Base-by-base conservation (phyloP, 805 yeast species). In the Candida tallmaniae region DNA sequence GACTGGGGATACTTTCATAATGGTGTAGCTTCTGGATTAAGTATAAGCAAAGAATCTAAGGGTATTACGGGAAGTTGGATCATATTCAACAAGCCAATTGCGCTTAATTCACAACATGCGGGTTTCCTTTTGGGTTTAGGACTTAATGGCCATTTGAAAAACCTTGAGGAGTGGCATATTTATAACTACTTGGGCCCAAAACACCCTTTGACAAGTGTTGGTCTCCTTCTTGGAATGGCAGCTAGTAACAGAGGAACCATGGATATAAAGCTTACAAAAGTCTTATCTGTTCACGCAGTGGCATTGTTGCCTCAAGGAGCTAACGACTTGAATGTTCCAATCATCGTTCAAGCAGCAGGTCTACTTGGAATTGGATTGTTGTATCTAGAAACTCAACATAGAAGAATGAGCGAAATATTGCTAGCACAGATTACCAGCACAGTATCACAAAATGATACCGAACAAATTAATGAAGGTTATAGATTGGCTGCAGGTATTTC, bases 71-170 rank as follows among this genome's bases (percentile, higher is more conserved):
- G 97, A 1, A 79, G 94, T 46, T 90, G 97, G 97, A 83, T 90
- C 23, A 82, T 83, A 1, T 87, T 84, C 53, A 86, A 86, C 47
- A 82, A 80, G 45, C 96, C 96, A 0, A 70, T 73, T 1, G 70
- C 62, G 4, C 54, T 83, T 21, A 78, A 76, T 45, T 74, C 95
- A 0, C 89, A 85, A 41, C 96, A 89, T 63, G 97, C 96, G 15
- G 99, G 99, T 0, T 88, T 93, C 46, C 58, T 93, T n/a, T 60
- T 87, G 13, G 98, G 97, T 0, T 64, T 93, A 17, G 99, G 99
- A 0, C 62, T 93, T 20, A 86, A 86, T 58, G 97, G 97, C 0
- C 96, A 89, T 52, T 60, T 93, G 47, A 78, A 74, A 37, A 69
- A 71, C 27, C 60, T 93, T 17, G 97, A 90, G 50, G 96, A 93